Evolutionary conservation across 352 stramenopile species (phyloP), one percentile per base, ranked within the genome.

Genomic region (Globisporangium nagaii): DNA sequence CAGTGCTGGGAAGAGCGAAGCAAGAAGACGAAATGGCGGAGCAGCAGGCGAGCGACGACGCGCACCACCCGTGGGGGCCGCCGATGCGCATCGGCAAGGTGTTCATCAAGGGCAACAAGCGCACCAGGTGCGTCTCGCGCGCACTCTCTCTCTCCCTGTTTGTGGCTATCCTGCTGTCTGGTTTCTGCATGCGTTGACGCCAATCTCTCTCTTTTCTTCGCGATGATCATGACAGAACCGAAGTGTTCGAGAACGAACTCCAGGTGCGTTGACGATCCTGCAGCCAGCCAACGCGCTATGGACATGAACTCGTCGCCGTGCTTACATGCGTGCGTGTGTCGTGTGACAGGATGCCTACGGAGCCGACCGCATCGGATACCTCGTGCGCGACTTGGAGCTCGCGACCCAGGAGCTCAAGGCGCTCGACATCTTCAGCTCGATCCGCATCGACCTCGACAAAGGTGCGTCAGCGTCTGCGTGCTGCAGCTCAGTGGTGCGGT

Each of bases 181-280:
- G 15, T 48, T 43, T 30, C 10, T 56, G 17, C n/a, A 27, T 34
- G 42, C 20, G 15, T 22, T 31, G 27, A 27, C 25, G 20, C n/a
- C n/a, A n/a, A n/a, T 43, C 9, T 24, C 5, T n/a, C 13, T 28
- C 17, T 49, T 19, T 50, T 12, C 22, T 24, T 42, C 17, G 25
- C 15, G 65, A 47, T 25, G 28, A 31, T 43, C 24, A 3, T 28
- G 13, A 20, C 56, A 95, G 85, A 52, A 70, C 83, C 11, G 63
- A 90, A 45, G 78, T 95, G 56, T 93, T 95, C 62, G 85, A 95
- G 52, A 86, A 90, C 41, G 83, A 95, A 48, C 71, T 95, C 0
- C 83, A 95, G 73, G 79, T 87, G 32, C 37, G 47, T 41, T 46
- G 8, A 8, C 25, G 24, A 17, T 9, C 8, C 25, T 37, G 27